Percentiles rank a stretch among this genome's conserved stretches.
Conservation (phyloP, 208 protist species). For the Sergeia podlipaevii region DNA sequence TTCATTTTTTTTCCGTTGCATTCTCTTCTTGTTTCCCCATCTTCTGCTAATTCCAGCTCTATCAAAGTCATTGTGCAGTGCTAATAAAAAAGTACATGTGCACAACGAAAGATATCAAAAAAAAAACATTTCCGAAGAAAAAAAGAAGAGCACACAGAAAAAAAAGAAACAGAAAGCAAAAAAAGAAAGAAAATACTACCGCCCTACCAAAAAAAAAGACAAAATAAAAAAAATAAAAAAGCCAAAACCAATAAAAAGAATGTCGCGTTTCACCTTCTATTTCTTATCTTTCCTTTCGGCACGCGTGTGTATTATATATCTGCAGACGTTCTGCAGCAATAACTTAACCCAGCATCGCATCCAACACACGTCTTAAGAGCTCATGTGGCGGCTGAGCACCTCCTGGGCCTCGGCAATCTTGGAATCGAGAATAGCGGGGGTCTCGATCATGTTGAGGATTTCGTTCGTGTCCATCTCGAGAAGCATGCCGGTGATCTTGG, state of each 20-base stretch:
- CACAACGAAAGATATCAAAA: constrained; percentile 2
- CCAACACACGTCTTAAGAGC: constrained; percentile 25
- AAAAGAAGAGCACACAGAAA: constrained; percentile 9
- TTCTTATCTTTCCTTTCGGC: constrained; percentile 6
- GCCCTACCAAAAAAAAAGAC: constrained; percentile 15
- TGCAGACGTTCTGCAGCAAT: not conserved
- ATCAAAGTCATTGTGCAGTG: too few relatives aligned
- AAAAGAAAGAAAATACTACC: constrained; percentile 7
- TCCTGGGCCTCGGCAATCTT: constrained; percentile 97
- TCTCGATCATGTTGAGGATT: constrained; percentile 95
- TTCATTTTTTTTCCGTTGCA: constrained; percentile 18
- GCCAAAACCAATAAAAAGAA: constrained; percentile 1
- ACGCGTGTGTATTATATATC: not conserved
- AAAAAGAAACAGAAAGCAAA: not conserved
- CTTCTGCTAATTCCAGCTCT: too few relatives aligned
- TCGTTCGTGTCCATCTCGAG: constrained; percentile 97
- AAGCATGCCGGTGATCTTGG: constrained; percentile 99
- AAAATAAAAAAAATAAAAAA: constrained; percentile 11
- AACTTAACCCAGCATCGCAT: constrained; percentile 6
- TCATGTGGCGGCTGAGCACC: constrained; percentile 92
- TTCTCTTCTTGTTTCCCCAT: constrained; percentile 6
- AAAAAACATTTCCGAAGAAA: not conserved
- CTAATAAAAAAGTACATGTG: constrained; percentile 14
- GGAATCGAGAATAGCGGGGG: constrained; percentile 74
- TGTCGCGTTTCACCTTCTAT: constrained; percentile 2